These are phyloP conservation scores for Lentinula boryana DNA, from an alignment of 768 basidiomycete genomes.

Conservation along the genomic window DNA sequence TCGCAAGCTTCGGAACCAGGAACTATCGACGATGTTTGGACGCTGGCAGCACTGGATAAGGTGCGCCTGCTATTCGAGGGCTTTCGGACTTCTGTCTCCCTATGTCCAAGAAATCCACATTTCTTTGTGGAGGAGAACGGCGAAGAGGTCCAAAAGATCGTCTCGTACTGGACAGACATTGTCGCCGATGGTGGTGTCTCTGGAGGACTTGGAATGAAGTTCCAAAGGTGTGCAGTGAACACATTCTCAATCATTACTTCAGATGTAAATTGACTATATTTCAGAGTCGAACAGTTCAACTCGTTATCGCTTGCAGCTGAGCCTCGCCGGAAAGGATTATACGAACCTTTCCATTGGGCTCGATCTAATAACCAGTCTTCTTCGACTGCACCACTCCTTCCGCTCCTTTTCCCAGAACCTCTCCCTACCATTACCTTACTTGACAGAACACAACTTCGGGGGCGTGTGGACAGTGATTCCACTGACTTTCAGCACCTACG, in stretches of 20 bases:
- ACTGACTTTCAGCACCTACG: slow-evolving; percentile 59
- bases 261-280: neutral
- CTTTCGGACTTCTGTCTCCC: slow-evolving; percentile 42
- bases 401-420: slow-evolving; percentile 72
- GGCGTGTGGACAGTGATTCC: slow-evolving; percentile 64
- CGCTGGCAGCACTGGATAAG: slow-evolving; percentile 30
- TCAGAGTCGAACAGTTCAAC: slow-evolving; percentile 72
- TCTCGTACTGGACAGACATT: slow-evolving; percentile 52
- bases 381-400: slow-evolving; percentile 45
- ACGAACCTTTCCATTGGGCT: slow-evolving; percentile 75
- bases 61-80: slow-evolving; percentile 46
- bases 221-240: slow-evolving; percentile 46
- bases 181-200: slow-evolving; percentile 32
- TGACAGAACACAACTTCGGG: slow-evolving; percentile 59
- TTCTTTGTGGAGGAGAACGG: slow-evolving; percentile 31
- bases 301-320: slow-evolving; percentile 72
- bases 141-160: slow-evolving; percentile 40
- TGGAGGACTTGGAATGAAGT: slow-evolving; percentile 45
- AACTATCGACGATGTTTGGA: slow-evolving; percentile 37
- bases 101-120: slow-evolving; percentile 40
- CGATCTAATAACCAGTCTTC: slow-evolving; percentile 25
- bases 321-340: slow-evolving; percentile 65
- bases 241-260: slow-evolving; percentile 2
- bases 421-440: slow-evolving; percentile 63
- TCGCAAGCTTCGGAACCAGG: slow-evolving; percentile 32